Evolutionary conservation across 2,329 filamentous ascomycete genomes (phyloP).

Genomic region (Fusarium sp.): DNA sequence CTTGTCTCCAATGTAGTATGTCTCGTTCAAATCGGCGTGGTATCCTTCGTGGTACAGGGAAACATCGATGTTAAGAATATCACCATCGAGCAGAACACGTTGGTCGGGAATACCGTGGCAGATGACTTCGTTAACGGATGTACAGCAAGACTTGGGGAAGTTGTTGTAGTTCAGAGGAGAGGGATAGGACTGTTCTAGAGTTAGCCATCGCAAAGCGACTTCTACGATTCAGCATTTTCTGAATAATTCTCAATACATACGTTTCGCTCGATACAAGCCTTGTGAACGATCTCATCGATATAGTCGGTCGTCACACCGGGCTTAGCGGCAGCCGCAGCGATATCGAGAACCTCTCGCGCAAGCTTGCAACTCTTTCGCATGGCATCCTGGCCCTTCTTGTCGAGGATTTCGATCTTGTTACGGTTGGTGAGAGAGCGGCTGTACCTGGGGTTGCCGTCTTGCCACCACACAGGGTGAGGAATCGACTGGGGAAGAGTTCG

Average conservation of each 20-base stretch:
- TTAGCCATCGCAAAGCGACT: slow-evolving; percentile 5
- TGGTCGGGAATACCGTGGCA: slow-evolving; percentile 98
- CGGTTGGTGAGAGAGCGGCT: slow-evolving; percentile 72
- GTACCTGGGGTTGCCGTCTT: slow-evolving; percentile 79
- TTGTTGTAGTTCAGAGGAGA: slow-evolving; percentile 95
- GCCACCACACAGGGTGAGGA: slow-evolving; percentile 86
- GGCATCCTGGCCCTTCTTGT: slow-evolving; percentile 82
- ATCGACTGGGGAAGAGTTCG: slow-evolving; percentile 84
- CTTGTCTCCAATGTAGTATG: slow-evolving; percentile 95
- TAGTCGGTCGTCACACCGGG: slow-evolving; percentile 97
- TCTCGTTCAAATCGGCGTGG: slow-evolving; percentile 97
- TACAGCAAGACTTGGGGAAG: slow-evolving; percentile 98
- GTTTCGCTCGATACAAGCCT: slow-evolving; percentile 91
- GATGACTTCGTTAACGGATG: slow-evolving; percentile 95
- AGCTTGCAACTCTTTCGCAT: slow-evolving; percentile 94
- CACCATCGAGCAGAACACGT: slow-evolving; percentile 86
- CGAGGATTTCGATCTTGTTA: slow-evolving; percentile 86
- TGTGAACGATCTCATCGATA: slow-evolving; percentile 94
- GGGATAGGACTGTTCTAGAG: slow-evolving; percentile 79
- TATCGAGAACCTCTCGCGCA: slow-evolving; percentile 91
- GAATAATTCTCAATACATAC: slow-evolving; percentile 65
- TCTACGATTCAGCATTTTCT: not conserved
- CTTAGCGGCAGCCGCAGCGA: slow-evolving; percentile 83
- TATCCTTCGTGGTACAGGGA: slow-evolving; percentile 94
- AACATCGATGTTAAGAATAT: slow-evolving; percentile 97